Conservation (phyloP, 495 filamentous ascomycete species). For the Aspergillus wentii region DNA sequence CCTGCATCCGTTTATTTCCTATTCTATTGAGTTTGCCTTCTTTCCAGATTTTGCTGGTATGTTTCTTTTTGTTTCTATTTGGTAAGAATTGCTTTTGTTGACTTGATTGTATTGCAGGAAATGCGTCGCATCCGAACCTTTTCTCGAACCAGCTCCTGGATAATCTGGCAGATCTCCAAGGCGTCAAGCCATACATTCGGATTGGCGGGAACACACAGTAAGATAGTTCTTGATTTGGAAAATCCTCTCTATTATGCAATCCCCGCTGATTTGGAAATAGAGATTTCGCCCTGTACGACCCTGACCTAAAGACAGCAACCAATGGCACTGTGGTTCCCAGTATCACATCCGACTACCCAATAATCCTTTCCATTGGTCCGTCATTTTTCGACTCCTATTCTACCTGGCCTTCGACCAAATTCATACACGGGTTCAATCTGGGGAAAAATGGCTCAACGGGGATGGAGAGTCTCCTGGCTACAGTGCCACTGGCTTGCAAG, state of each 20-base stretch:
- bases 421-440: conserved; percentile 60
- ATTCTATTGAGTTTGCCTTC: conserved; percentile 23
- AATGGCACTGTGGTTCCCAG: conserved; percentile 48
- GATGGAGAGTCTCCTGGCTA: conserved; percentile 48
- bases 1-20: conserved; percentile 21
- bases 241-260: background rate
- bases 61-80: background rate
- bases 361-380: conserved; percentile 55
- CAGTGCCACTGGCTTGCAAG: conserved; percentile 56
- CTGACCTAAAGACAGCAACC: conserved; percentile 44
- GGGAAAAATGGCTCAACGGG: conserved; percentile 50
- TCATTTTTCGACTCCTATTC: conserved; percentile 63
- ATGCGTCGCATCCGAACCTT: conserved; percentile 16
- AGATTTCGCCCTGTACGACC: conserved; percentile 58
- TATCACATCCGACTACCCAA: conserved; percentile 56
- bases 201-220: conserved; percentile 28
- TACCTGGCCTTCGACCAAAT: conserved; percentile 53
- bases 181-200: conserved; percentile 20
- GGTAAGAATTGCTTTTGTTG: no score
- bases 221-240: background rate
- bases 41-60: conserved; percentile 25
- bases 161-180: conserved; percentile 20
- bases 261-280: conserved; percentile 15
- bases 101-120: conserved; percentile 10
- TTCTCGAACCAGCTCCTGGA: conserved; percentile 22